Base-by-base conservation (phyloP, 345 rosid genomes). In the Kandelia obovata region DNA sequence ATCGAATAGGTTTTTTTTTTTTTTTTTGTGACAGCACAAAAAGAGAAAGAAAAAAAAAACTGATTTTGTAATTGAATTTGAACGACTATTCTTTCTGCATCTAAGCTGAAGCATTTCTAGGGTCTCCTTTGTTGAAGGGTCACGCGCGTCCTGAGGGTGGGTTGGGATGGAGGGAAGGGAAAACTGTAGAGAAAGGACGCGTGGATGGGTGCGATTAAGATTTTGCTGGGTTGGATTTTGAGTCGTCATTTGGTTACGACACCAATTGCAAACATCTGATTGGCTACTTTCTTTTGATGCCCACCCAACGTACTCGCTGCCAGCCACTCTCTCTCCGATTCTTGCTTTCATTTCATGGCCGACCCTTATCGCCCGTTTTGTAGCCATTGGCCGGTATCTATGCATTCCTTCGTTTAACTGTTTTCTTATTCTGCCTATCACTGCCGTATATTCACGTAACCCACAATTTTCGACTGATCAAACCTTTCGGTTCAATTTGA, bases 341-440 rank as follows among this genome's bases (percentile, higher is more conserved):
- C 79, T 62, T n/a, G 25, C 56, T 1, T 27, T 28, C 30, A 28
- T 21, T 21, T 21, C 37, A 11, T 17, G 37, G 62, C 58, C 61
- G 3, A 71, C 26, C 61, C 49, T 19, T 25, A 21, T 21, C 21
- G 21, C 21, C 21, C 21, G 21, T 53, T 72, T 79, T 17, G 82
- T 77, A 7, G 77, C 82, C 31, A 79, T 72, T 65, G 75, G 82
- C 20, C 77, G 64, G 72, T 72, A 75, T 69, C 79, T 62, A 55
- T 72, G 77, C 83, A 62, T 72, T 37, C 71, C 46, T 10, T 39
- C 68, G 26, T 21, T 64, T 66, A 69, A 68, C 64, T 67, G 65
- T 32, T 66, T 51, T 71, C 25, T 62, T 61, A 30, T 72, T 57
- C 39, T 72, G 71, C 53, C 35, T 6, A 2, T 53, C 61, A 20